Base-by-base conservation (phyloP, 2,329 filamentous ascomycete species). In the Phialophora macrospora region DNA sequence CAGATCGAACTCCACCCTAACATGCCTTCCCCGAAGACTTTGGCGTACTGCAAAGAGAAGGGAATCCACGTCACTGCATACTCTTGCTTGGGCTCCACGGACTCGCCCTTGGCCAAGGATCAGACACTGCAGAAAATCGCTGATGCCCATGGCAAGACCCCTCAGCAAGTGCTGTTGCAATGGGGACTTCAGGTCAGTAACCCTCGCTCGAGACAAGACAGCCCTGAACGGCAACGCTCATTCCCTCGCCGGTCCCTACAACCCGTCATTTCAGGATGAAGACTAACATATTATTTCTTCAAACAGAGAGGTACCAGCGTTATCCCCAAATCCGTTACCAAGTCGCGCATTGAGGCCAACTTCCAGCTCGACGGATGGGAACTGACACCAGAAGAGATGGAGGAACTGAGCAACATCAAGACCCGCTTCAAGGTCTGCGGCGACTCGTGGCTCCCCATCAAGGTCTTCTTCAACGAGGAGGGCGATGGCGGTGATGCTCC, bases 351-450 rank as follows among this genome's bases (percentile, higher is more conserved):
- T 74, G 83, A 90, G 78, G 85, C 81, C 68, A 96, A 96, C 83
- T 91, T 88, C 72, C 85, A 90, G 76, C 82, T 91, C 60, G 86
- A 93, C 77, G 90, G 89, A 60, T 94, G 88, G 87, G 82, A 86
- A 65, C 80, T 96, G 77, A 88, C 85, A 3, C 84, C 85, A 3
- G 90, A 91, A 55, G 92, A 96, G 81, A 77, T 94, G 58, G 82
- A 84, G 72, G 81, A 85, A 77, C 82, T 96, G 57, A 87, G 87
- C 73, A 84, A 80, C 73, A 83, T 94, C 62, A 82, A 85, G 73
- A 89, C 91, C 67, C 86, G 92, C 58, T 94, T 93, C 84, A 96
- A 93, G 86, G 88, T 92, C 68, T 95, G 90, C 74, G 85, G 84
- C 41, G 92, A 94, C 75, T 79, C 63, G 7, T 69, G 69, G 69